Conservation (phyloP, 139 green algal species). For the Ulvella scutata region DNA sequence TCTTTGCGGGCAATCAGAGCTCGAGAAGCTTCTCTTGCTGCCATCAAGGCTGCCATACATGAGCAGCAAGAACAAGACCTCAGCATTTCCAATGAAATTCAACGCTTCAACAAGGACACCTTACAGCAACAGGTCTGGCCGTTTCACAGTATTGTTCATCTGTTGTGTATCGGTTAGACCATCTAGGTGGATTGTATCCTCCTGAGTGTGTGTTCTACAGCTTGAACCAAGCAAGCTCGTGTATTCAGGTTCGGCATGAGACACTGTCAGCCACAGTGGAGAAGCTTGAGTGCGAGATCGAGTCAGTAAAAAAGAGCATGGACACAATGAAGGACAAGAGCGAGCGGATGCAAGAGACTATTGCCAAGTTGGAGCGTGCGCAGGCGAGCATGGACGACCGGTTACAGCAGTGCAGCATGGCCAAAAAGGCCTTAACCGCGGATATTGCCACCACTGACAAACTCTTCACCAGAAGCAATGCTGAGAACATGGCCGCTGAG, state of each 20-base stretch:
- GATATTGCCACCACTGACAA: constrained; percentile 4
- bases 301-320: constrained; percentile 43
- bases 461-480: background rate
- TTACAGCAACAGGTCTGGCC: constrained; percentile 33
- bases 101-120: constrained; percentile 50
- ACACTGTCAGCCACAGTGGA: constrained; percentile 34
- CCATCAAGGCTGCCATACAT: constrained; percentile 50
- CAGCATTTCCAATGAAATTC: constrained; percentile 43
- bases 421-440: constrained; percentile 24
- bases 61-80: constrained; percentile 59
- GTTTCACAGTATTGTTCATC: background rate
- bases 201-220: background rate
- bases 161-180: too few species aligned
- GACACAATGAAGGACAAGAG: constrained; percentile 28
- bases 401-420: constrained; percentile 11
- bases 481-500: constrained; percentile 23
- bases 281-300: constrained; percentile 52
- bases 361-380: constrained; percentile 29
- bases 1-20: constrained; percentile 52
- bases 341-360: constrained; percentile 31
- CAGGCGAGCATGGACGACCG: constrained; percentile 49
- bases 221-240: too few species aligned
- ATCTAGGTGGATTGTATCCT: background rate
- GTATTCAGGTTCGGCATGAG: background rate
- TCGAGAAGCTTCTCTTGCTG: constrained; percentile 55